Evolutionary conservation across 495 filamentous ascomycete species (phyloP).

Genomic region (Staphylotrichum longicolle): DNA sequence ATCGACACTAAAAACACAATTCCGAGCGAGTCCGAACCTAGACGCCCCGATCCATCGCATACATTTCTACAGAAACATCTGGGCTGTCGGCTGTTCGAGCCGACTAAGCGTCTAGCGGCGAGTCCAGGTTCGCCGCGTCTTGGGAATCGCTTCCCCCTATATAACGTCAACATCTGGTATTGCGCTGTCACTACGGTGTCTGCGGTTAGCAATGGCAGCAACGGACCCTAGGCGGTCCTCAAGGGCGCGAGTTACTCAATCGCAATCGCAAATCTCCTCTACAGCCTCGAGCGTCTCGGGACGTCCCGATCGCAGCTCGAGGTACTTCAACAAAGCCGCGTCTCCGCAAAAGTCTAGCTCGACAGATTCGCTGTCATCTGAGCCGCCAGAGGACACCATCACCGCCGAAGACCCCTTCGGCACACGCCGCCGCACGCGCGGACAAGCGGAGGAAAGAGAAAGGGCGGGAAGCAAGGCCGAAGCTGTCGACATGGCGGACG

Average conservation of each 20-base stretch:
- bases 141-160: constrained; percentile 14
- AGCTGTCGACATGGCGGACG: constrained; percentile 52
- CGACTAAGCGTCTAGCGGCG: no score
- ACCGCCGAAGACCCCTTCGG: constrained; percentile 51
- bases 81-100: not conserved
- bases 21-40: no score
- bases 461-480: constrained; percentile 49
- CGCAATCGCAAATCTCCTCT: constrained; percentile 75
- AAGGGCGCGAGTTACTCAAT: constrained; percentile 79
- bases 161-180: constrained; percentile 9
- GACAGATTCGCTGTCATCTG: constrained; percentile 69
- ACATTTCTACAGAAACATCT: not conserved
- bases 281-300: constrained; percentile 64
- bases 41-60: not conserved
- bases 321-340: constrained; percentile 66
- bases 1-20: no score
- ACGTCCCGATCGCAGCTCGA: constrained; percentile 66
- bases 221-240: constrained; percentile 84
- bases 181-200: constrained; percentile 29
- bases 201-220: constrained; percentile 49
- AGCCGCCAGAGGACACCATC: constrained; percentile 74
- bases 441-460: constrained; percentile 59
- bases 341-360: constrained; percentile 72
- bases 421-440: constrained; percentile 65
- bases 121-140: constrained; percentile 8